Evolutionary conservation across 2,329 filamentous ascomycete genomes (phyloP), one percentile per base, ranked within the genome.

Genomic region (Coniella lustricola): DNA sequence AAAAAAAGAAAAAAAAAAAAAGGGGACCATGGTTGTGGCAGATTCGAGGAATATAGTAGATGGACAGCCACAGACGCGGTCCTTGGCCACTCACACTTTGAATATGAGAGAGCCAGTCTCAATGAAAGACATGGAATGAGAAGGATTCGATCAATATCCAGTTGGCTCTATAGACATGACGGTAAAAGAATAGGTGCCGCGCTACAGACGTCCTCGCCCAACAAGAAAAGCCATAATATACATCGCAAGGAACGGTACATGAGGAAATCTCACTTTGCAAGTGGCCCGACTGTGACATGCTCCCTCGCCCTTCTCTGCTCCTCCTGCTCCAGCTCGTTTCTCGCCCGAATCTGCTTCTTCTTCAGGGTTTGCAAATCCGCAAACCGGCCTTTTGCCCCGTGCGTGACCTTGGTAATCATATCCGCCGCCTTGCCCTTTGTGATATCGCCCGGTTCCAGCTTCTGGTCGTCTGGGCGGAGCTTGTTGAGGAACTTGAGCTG

Each of bases 361-460:
- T 75, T 81, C 46, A 74, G 68, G 0, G 67, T 70, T 59, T 76
- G 72, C 49, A 78, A 66, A 31, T 60, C 71, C 21, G 72, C 69
- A 61, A 77, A 89, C 68, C 68, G 79, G 54, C 67, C 86, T 64
- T 72, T 79, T 1, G 87, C 88, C 1, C 91, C 91, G 62, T 93
- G 86, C 64, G 85, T 91, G 53, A 95, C 62, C 65, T 95, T 94
- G 7, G 88, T 94, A 55, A 97, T 95, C 85, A 95, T 90, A 62
- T 96, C 90, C 4, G 77, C 77, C 4, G 90, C 90, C 61, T 81
- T 81, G 7, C 91, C 91, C 60, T 90, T 93, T 13, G 78, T 90
- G 50, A 95, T 59, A 22, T 82, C 75, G 0, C 68, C 67, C 0
- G 66, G 57, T 1, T 68, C 74, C 44, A 90, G 60, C 46, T 76